Percentiles rank a stretch among this genome's conserved stretches.
Conservation (phyloP, 306 rosid species). For the Cotoneaster glaucophyllus region DNA sequence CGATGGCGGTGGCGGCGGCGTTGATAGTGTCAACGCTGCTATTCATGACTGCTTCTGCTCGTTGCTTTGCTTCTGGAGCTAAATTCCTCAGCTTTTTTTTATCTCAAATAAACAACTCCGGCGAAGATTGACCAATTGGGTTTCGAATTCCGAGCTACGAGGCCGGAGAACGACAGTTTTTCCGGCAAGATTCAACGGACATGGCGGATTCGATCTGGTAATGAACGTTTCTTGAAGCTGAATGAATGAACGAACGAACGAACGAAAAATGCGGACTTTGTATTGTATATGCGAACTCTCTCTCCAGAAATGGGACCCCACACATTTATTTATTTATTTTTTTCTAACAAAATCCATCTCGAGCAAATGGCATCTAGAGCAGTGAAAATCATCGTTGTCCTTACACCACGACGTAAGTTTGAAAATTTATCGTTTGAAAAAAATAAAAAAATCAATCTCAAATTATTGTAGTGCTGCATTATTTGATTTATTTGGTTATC, state of each 20-base stretch:
- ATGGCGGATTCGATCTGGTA: constrained; percentile 23
- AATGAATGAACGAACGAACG: not conserved
- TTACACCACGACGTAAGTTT: too few relatives aligned
- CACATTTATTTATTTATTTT: not conserved
- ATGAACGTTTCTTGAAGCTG: not conserved
- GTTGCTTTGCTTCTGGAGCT: not conserved
- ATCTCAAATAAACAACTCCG: not conserved
- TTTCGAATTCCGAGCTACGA: constrained; percentile 15
- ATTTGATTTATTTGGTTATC: not conserved
- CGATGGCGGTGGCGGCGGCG: constrained; percentile 94
- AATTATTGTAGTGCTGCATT: not conserved
- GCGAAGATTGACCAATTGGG: not conserved
- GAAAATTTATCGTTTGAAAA: too few relatives aligned
- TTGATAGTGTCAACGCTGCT: constrained; percentile 75
- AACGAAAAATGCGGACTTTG: constrained; percentile 6
- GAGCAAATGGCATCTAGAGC: too few relatives aligned
- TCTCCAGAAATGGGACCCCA: not conserved
- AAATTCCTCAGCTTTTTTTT: not conserved
- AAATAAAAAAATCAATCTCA: too few relatives aligned
- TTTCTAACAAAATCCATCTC: not conserved
- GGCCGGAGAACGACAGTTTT: constrained; percentile 1
- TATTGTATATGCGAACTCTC: not conserved
- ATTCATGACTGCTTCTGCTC: constrained; percentile 33
- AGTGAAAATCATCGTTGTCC: fast-evolving
- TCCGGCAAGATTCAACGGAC: constrained; percentile 35